Evolutionary conservation across 2,329 filamentous ascomycete genomes (phyloP), one percentile per base, ranked within the genome.

Genomic region (Pseudogymnoascus sp.): DNA sequence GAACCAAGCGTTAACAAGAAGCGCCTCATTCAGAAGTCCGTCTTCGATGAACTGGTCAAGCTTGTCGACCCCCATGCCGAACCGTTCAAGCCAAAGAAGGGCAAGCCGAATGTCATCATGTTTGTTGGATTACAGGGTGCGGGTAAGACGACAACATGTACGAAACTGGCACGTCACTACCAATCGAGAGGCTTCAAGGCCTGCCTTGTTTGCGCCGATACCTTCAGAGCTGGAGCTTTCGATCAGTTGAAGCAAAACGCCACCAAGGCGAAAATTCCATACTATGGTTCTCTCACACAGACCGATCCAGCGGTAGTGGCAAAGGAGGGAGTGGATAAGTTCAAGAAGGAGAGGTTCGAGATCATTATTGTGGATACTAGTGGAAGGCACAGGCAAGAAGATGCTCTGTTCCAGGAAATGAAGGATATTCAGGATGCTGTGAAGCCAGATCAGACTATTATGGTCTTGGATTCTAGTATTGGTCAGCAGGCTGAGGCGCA

Each of bases 211-310:
- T 99, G 95, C 78, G 95, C 95, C 60, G 95, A 99, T 78, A 99
- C 95, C 25, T 99, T 99, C 82, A 90, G 95, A 79, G 95, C 95
- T 36, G 95, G 95, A 81, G 95, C 95, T 44, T 99, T 99, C 70
- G 95, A 99, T 74, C 95, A 99, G 79, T 77, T 99, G 75, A 97
- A 97, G 79, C 95, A 99, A 78, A 99, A 99, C 75, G 95, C 95
- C 1, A 97, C 92, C 36, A 99, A 97, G 77, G 95, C 95, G 60
- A 97, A 97, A 80, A 97, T 99, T 61, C 95, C 95, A 8, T 99
- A 99, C 82, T 99, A 96, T 75, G 95, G 95, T 71, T 96, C 91
- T 64, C 81, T 99, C 67, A 99, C 93, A 2, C 92, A 99, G 78
- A 97, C 93, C 6, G 95, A 99, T 73, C 95, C 95, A 0, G 92